phyloP scores from a whole-genome alignment of 192 early-diverging fungal species.

The Coemansia sp. region DNA sequence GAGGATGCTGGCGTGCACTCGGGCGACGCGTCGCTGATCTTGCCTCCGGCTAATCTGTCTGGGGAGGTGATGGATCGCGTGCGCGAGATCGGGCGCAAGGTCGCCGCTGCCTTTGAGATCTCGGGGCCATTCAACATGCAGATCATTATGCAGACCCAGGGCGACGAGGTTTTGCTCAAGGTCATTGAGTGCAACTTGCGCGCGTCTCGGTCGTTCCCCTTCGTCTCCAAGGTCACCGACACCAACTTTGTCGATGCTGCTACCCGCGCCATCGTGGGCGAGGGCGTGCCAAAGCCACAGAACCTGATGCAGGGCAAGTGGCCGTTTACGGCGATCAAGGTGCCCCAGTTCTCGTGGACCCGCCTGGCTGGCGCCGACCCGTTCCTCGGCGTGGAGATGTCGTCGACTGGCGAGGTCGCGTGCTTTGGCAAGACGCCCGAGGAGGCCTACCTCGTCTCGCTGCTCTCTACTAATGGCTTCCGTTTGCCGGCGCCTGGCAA shows the following conservation, averaged over 20 bases:
- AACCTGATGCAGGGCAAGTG: constrained; percentile 55
- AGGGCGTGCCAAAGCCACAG: constrained; percentile 58
- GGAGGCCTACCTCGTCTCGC: constrained; percentile 79
- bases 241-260: constrained; percentile 90
- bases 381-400: constrained; percentile 97
- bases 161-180: constrained; percentile 64
- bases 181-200: constrained; percentile 99
- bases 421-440: constrained; percentile 91
- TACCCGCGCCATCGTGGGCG: constrained; percentile 73
- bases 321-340: constrained; percentile 87
- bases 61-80: constrained; percentile 57
- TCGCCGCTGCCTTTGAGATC: constrained; percentile 87
- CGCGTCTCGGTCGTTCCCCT: constrained; percentile 97
- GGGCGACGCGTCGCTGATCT: constrained; percentile 91
- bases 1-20: constrained; percentile 98
- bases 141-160: constrained; percentile 68
- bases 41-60: constrained; percentile 69
- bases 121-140: constrained; percentile 99
- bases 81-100: constrained; percentile 79
- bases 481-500: constrained; percentile 69
- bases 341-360: constrained; percentile 95
- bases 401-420: constrained; percentile 96
- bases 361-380: constrained; percentile 94
- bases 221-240: constrained; percentile 92
- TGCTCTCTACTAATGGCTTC: constrained; percentile 90